Percentiles rank a stretch among this genome's conserved stretches.
phyloP scores from a whole-genome alignment of 2,329 filamentous ascomycete species.

The Aspergillus transmontanensis region DNA sequence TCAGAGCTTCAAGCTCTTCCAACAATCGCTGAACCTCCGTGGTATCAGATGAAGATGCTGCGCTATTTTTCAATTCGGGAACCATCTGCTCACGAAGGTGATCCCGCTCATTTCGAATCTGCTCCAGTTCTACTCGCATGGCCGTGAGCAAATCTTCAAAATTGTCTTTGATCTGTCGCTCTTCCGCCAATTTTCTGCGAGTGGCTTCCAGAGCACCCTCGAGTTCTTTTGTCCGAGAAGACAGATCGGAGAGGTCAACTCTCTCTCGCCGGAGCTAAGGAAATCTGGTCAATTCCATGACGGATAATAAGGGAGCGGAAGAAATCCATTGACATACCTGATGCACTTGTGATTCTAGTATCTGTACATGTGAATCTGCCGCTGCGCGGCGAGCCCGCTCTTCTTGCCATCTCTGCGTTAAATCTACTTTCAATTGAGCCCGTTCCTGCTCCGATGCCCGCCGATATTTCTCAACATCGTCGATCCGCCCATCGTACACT shows the following conservation, averaged over 20 bases:
- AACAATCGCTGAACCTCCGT: constrained; percentile 71
- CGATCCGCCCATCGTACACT: constrained; percentile 62
- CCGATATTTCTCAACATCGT: constrained; percentile 80
- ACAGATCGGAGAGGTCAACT: constrained; percentile 51
- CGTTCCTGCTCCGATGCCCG: constrained; percentile 88
- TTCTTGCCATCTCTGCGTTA: constrained; percentile 83
- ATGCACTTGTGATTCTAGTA: constrained; percentile 76
- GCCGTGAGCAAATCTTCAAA: constrained; percentile 89
- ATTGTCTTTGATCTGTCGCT: constrained; percentile 84
- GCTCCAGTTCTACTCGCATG: constrained; percentile 79
- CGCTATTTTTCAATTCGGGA: constrained; percentile 73
- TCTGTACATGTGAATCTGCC: constrained; percentile 81
- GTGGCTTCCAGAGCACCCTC: constrained; percentile 81
- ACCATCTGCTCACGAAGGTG: constrained; percentile 80
- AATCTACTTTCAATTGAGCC: constrained; percentile 79
- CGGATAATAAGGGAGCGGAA: background rate
- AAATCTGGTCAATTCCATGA: constrained; percentile 16
- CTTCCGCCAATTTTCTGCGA: constrained; percentile 77
- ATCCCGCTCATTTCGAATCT: constrained; percentile 83
- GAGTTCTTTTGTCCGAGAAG: constrained; percentile 71
- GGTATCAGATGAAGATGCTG: constrained; percentile 33
- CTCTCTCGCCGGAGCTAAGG: constrained; percentile 51
- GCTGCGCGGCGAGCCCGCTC: constrained; percentile 75
- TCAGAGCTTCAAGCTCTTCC: constrained; percentile 76
- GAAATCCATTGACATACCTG: constrained; percentile 48